These are phyloP conservation scores for Martensiomyces pterosporus DNA, from an alignment of 192 early-diverging fungal genomes.

Conservation along the genomic window DNA sequence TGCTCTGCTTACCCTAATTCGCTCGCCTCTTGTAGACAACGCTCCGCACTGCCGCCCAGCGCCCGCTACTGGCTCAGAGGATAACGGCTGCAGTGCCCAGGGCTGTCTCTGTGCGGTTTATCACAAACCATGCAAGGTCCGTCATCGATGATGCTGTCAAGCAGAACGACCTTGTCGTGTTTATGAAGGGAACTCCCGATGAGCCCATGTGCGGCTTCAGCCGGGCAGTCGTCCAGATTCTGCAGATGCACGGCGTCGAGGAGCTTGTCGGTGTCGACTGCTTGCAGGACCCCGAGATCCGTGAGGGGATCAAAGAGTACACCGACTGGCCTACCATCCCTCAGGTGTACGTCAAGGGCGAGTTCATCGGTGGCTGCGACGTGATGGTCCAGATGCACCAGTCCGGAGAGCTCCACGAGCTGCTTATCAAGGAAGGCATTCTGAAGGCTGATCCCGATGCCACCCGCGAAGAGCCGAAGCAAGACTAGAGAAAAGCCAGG, in stretches of 20 bases:
- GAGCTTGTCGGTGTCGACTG: slow-evolving; percentile 78
- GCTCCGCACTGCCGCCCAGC: slow-evolving; percentile 9
- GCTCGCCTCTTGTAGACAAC: slow-evolving; percentile 15
- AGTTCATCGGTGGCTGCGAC: slow-evolving; percentile 94
- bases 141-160: slow-evolving; percentile 51
- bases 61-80: slow-evolving; percentile 6
- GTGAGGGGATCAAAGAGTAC: slow-evolving; percentile 94
- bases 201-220: slow-evolving; percentile 94
- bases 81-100: slow-evolving; percentile 2
- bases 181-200: slow-evolving; percentile 96
- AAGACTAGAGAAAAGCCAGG: slow-evolving; percentile 4
- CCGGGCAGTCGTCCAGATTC: slow-evolving; percentile 87
- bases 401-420: slow-evolving; percentile 80
- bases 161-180: slow-evolving; percentile 74
- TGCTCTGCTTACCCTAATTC: too few relatives aligned
- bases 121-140: slow-evolving; percentile 26
- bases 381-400: slow-evolving; percentile 86
- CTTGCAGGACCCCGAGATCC: slow-evolving; percentile 84
- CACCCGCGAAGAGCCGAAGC: slow-evolving; percentile 26
- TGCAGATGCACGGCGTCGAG: slow-evolving; percentile 74
- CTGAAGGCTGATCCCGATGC: slow-evolving; percentile 28
- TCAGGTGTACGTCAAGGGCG: slow-evolving; percentile 93
- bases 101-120: slow-evolving; percentile 21
- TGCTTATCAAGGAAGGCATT: slow-evolving; percentile 74
- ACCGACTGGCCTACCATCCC: slow-evolving; percentile 93